Evolutionary conservation across 345 rosid genomes (phyloP).

Genomic region (Populus davidiana): DNA sequence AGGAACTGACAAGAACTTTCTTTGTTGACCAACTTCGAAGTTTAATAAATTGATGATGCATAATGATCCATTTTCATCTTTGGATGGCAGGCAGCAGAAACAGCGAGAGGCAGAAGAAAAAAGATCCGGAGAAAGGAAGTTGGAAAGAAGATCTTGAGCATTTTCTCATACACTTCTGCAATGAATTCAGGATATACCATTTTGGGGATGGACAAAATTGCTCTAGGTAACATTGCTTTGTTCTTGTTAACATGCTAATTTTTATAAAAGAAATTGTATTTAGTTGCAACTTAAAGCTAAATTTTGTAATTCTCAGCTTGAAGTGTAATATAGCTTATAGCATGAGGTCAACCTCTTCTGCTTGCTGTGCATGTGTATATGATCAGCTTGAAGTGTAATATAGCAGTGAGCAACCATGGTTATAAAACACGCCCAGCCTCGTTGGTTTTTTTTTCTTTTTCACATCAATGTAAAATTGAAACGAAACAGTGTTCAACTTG

Average conservation of each 20-base stretch:
- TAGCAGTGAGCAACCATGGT: not conserved
- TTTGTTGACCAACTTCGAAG: not conserved
- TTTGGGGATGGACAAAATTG: not conserved
- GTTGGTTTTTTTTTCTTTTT: too few species aligned
- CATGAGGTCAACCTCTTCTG: not conserved
- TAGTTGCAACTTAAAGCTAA: not conserved
- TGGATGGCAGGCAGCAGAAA: conserved; percentile 66
- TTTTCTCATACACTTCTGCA: not conserved
- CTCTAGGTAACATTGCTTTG: not conserved
- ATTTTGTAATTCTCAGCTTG: not conserved
- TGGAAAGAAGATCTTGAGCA: conserved; percentile 68
- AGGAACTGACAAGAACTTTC: not conserved
- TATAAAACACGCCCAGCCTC: too few species aligned
- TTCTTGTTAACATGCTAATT: not conserved
- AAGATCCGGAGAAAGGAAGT: conserved; percentile 66
- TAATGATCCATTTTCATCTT: not conserved
- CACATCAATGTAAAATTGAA: too few species aligned
- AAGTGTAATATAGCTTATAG: conserved; percentile 5
- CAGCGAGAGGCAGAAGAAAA: conserved; percentile 80
- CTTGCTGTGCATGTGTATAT: not conserved
- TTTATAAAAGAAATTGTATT: not conserved
- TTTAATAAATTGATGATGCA: not conserved
- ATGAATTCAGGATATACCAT: not conserved
- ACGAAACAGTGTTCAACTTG: too few species aligned
- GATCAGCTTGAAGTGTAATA: not conserved